phyloP scores from a whole-genome alignment of 192 early-diverging fungal species.

The Umbelopsis sp. region DNA sequence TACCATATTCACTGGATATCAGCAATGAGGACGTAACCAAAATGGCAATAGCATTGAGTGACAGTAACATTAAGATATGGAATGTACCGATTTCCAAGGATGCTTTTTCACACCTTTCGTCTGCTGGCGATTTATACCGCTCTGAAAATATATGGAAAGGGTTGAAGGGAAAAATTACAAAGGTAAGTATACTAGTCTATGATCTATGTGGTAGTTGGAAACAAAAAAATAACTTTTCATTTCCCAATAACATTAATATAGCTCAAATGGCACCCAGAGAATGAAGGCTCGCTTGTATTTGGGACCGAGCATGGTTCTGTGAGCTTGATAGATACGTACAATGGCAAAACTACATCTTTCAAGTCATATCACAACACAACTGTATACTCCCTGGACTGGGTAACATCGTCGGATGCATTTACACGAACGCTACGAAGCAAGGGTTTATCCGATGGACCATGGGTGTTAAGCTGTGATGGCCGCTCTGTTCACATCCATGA shows the following conservation, averaged over 20 bases:
- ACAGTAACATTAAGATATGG: slow-evolving; percentile 14
- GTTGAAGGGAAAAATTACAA: slow-evolving; percentile 40
- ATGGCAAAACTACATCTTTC: slow-evolving; percentile 25
- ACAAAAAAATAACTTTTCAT: background rate
- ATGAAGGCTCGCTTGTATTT: slow-evolving; percentile 41
- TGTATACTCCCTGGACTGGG: slow-evolving; percentile 43
- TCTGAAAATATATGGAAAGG: slow-evolving; percentile 40
- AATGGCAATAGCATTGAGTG: background rate
- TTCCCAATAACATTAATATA: slow-evolving; percentile 7
- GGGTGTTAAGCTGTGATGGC: slow-evolving; percentile 35
- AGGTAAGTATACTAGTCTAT: slow-evolving; percentile 19
- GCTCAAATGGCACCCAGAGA: slow-evolving; percentile 46
- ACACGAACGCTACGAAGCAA: slow-evolving; percentile 33
- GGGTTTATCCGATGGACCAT: slow-evolving; percentile 22
- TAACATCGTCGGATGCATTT: slow-evolving; percentile 29
- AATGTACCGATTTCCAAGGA: background rate
- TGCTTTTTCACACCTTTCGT: background rate
- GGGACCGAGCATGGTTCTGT: slow-evolving; percentile 45
- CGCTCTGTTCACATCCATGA: slow-evolving; percentile 39
- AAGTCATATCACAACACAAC: slow-evolving; percentile 44
- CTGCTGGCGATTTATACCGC: slow-evolving; percentile 35
- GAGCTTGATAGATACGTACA: slow-evolving; percentile 36
- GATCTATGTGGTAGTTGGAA: no score
- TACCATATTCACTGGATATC: background rate
- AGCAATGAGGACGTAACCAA: background rate